A percentile compares a stretch with the other conserved stretches of the same genome.
phyloP scores from a whole-genome alignment of 441 rosid species.

The Corymbia calophylla region DNA sequence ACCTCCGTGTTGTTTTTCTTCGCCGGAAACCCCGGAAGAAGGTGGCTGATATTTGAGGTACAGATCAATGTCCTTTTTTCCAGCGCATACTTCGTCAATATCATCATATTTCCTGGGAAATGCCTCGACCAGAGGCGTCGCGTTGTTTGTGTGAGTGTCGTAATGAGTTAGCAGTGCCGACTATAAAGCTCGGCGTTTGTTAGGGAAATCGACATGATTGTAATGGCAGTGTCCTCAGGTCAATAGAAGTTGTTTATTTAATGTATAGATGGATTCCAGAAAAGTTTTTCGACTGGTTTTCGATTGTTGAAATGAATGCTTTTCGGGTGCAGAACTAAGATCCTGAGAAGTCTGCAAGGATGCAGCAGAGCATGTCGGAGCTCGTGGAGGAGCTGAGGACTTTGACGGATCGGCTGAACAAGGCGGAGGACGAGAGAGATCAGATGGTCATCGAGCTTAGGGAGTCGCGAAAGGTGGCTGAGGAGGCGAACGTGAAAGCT shows the following conservation, averaged over 20 bases:
- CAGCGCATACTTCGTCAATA: too few species aligned
- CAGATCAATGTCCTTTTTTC: not conserved
- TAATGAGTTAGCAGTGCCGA: not conserved
- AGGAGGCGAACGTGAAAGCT: constrained; percentile 24
- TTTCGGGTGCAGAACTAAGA: not conserved
- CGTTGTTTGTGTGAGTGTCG: not conserved
- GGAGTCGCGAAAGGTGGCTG: constrained; percentile 19
- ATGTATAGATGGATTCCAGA: not conserved
- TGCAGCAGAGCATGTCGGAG: constrained; percentile 19
- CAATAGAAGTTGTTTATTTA: not conserved
- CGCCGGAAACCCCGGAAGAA: not conserved
- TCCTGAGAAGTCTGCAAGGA: constrained; percentile 5
- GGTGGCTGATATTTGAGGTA: not conserved
- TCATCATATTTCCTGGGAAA: not conserved
- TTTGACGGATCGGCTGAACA: constrained; percentile 10
- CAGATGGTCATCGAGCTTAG: constrained; percentile 17
- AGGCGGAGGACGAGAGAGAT: constrained; percentile 27
- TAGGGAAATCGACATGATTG: not conserved
- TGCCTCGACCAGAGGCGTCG: not conserved
- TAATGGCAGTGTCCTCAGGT: not conserved
- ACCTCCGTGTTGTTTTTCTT: not conserved
- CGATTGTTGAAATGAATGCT: not conserved
- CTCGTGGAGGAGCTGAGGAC: constrained; percentile 16
- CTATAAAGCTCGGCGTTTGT: not conserved
- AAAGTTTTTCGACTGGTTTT: not conserved